Base-by-base conservation (phyloP, 768 basidiomycete genomes). In the Amanita pallidorosea region DNA sequence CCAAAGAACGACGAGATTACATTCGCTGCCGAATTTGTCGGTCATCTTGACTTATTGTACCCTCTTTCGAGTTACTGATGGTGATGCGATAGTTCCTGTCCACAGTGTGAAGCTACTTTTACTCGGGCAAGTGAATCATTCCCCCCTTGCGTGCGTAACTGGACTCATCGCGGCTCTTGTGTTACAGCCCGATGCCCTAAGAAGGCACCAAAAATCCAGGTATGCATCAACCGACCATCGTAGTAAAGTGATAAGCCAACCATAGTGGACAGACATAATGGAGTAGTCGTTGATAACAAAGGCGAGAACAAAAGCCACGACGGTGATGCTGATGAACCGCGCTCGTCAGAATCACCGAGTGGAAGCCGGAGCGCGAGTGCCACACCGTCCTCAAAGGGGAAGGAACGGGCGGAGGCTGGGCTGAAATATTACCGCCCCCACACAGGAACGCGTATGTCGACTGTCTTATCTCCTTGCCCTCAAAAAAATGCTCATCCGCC, bases 121-220 rank as follows among this genome's bases (percentile, higher is more conserved):
- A 88, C 86, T 41, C 72, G 86, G 65, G 86, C 86, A 63, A 61
- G 79, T 77, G 36, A 38, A 33, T 41, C 56, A 45, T 42, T 18
- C 52, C 20, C 36, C 17, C 34, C 50, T 29, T 27, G 23, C 27
- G 20, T 49, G 12, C 25, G 37, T 44, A 52, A 43, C 49, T 42
- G 56, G 46, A 49, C 45, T 47, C 6, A 23, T 42, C 48, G 53
- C 3, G 57, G 12, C 25, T 48, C 40, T 46, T 53, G 43, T 57
- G 33, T 49, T 41, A 43, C 55, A 88, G 86, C 83, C 84, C n/a
- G 86, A 88, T 65, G 86, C 86, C 17, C 70, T 86, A n/a, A 72
- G 82, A 40, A 72, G 86, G 58, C 86, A 88, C 61, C 83, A 87
- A 66, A 85, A 85, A 58, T 86, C 86, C 55, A 77, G 85, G 85